phyloP scores from a whole-genome alignment of 768 basidiomycete genomes.

The Boletellus emodensis region DNA sequence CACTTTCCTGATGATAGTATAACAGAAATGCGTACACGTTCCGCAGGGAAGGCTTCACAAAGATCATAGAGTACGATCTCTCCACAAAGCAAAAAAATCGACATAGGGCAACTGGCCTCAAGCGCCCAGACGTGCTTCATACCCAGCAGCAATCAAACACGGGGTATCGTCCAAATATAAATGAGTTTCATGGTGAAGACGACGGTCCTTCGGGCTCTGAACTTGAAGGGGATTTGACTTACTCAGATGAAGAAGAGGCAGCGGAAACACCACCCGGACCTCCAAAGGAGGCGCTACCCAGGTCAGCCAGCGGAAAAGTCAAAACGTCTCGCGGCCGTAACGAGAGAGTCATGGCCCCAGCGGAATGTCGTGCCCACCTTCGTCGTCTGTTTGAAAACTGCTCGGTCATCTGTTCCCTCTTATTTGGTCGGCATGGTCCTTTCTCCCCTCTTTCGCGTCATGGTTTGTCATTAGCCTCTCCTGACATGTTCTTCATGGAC shows the following conservation, averaged over 20 bases:
- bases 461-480: conserved; percentile 65
- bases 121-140: conserved; percentile 74
- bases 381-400: conserved; percentile 86
- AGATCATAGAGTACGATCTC: conserved; percentile 92
- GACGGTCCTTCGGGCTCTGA: conserved; percentile 53
- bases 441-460: conserved; percentile 59
- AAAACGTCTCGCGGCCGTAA: conserved; percentile 78
- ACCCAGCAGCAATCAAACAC: conserved; percentile 35
- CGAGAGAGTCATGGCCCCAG: conserved; percentile 86
- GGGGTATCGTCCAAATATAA: conserved; percentile 23
- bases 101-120: conserved; percentile 48
- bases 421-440: conserved; percentile 92
- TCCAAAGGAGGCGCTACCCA: conserved; percentile 45
- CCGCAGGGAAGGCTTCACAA: conserved; percentile 91
- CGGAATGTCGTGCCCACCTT: conserved; percentile 92
- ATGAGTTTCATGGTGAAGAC: conserved; percentile 34
- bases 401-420: conserved; percentile 70
- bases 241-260: conserved; percentile 53
- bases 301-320: conserved; percentile 70
- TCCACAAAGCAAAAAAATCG: conserved; percentile 69
- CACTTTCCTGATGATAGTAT: conserved; percentile 3
- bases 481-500: conserved; percentile 98
- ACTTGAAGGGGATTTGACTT: conserved; percentile 43
- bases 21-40: conserved; percentile 75
- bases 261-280: conserved; percentile 33